phyloP scores from a whole-genome alignment of 2,329 filamentous ascomycete species.

The Arthrobotrys entomopaga region DNA sequence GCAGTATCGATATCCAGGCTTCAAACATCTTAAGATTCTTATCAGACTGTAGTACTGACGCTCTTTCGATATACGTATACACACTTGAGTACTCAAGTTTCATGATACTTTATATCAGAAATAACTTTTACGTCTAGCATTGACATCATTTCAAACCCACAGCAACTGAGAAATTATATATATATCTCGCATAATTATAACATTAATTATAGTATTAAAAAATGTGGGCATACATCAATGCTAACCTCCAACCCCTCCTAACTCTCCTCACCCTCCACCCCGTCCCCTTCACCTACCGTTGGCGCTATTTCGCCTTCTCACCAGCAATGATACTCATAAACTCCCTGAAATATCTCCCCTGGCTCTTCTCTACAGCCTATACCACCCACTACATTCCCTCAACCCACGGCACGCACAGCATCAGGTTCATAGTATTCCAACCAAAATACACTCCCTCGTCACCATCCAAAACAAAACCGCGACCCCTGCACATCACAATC shows the following conservation, averaged over 20 bases:
- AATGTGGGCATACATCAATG: constrained; percentile 34
- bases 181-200: no score
- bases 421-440: constrained; percentile 62
- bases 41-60: no score
- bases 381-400: constrained; percentile 60
- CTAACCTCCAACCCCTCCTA: constrained; percentile 57
- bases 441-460: constrained; percentile 35
- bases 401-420: constrained; percentile 27
- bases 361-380: constrained; percentile 62
- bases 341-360: constrained; percentile 61
- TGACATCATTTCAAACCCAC: no score
- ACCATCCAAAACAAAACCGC: constrained; percentile 43
- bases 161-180: no score
- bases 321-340: constrained; percentile 63
- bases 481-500: constrained; percentile 65
- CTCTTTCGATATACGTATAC: no score
- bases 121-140: no score
- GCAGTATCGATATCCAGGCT: no score
- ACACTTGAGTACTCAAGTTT: no score
- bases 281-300: constrained; percentile 63
- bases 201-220: neutral
- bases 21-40: no score
- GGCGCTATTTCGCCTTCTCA: constrained; percentile 64
- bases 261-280: constrained; percentile 61
- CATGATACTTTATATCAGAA: no score